Conservation (phyloP, 140 eudicot species). For the Erigeron philadelphicus region DNA sequence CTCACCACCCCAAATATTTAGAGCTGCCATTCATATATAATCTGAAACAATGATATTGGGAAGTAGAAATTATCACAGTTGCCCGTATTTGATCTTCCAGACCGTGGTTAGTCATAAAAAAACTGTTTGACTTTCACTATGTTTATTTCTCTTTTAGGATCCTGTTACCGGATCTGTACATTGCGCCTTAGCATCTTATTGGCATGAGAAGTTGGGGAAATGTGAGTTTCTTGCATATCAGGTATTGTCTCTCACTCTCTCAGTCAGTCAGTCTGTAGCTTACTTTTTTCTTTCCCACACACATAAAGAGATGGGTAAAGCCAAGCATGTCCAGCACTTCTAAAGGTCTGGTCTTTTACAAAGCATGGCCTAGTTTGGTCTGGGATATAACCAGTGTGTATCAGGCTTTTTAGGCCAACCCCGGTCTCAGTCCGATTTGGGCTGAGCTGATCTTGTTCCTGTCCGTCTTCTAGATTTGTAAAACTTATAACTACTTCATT, state of each 20-base stretch:
- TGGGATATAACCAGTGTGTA: too few species aligned
- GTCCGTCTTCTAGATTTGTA: too few species aligned
- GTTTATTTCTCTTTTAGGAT: conserved; percentile 45
- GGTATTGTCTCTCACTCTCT: neutral
- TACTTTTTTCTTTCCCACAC: too few species aligned
- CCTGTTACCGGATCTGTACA: conserved; percentile 89
- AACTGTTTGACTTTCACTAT: conserved; percentile 8
- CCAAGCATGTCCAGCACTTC: too few species aligned
- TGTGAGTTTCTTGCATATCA: conserved; percentile 25
- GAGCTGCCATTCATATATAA: neutral
- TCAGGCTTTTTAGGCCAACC: too few species aligned
- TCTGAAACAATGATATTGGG: neutral
- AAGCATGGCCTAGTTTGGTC: too few species aligned
- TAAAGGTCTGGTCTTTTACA: too few species aligned
- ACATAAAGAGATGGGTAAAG: too few species aligned
- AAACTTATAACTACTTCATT: too few species aligned
- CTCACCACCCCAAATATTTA: too few species aligned
- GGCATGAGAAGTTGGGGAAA: conserved; percentile 65
- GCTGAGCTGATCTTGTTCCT: too few species aligned
- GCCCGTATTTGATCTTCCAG: neutral
- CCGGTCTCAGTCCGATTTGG: too few species aligned
- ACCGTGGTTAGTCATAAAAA: neutral
- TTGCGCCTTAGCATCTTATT: conserved; percentile 64
- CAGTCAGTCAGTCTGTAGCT: neutral
- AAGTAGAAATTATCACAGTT: neutral